Base-by-base conservation (phyloP, 805 yeast species). In the Priceomyces haplophilus region DNA sequence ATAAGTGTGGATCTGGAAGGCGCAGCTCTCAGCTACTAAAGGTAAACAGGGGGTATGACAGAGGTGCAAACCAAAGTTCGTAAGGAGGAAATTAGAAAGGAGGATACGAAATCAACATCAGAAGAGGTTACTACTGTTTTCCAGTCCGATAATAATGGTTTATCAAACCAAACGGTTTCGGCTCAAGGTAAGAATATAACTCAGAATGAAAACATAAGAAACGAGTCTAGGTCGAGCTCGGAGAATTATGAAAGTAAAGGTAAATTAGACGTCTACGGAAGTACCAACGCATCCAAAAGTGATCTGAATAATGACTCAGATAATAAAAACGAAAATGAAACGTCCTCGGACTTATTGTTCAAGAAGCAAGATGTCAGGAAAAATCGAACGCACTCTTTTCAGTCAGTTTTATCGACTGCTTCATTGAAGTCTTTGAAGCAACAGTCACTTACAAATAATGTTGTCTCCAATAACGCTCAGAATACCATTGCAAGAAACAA, bases 381-480 rank as follows among this genome's bases (percentile, higher is more conserved):
- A 33, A 54, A 65, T 12, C 56, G 76, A 27, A 64, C 75, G 1
- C 75, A 69, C 50, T 67, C 72, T 38, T 65, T 69, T 46, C 76
- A 71, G 48, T 63, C 69, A 33, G 76, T 71, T 19, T 59, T 71
- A 32, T 68, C 73, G 25, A 63, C 73, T 5, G 75, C 73, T 3
- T 69, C 75, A 3, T 54, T 70, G 36, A 67, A 66, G 46, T 62
- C 69, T 27, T 51, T 70, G 31, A 65, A 62, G 41, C 68, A 64
- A 38, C 66, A 58, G 34, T 39, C 15, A 25, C 40, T 32, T 40
- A 41, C 33, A 38, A 31, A 38, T 34, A 32, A 43, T 21, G 23
- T 32, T 17, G 23, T 42, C 36, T 19, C 40, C 34, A 27, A 35
- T 43, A 29, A 39, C 41, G 30, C 12, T 19, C 34, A 44, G 17